A percentile compares a stretch with the other conserved stretches of the same genome.
phyloP scores from a whole-genome alignment of 2,329 filamentous ascomycete species.

The Trichoderma hamatum region DNA sequence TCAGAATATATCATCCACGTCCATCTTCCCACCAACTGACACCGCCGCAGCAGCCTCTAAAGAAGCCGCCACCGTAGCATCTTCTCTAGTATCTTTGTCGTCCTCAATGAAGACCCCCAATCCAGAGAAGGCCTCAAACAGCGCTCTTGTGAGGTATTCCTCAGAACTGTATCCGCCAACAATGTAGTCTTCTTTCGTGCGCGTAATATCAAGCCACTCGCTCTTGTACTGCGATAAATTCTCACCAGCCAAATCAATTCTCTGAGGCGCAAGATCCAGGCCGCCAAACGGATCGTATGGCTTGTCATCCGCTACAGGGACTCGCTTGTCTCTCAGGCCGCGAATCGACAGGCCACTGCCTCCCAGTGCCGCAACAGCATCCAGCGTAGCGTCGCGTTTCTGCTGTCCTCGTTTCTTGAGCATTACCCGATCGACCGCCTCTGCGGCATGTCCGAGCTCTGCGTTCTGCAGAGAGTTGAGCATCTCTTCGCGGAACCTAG shows the following conservation, averaged over 20 bases:
- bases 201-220: slow-evolving; percentile 69
- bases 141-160: slow-evolving; percentile 78
- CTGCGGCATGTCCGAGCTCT: slow-evolving; percentile 61
- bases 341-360: slow-evolving; percentile 65
- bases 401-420: slow-evolving; percentile 73
- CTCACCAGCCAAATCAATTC: slow-evolving; percentile 61
- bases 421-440: slow-evolving; percentile 62
- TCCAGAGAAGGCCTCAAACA: slow-evolving; percentile 89
- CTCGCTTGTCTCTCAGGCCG: slow-evolving; percentile 70
- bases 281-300: slow-evolving; percentile 91
- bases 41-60: slow-evolving; percentile 43
- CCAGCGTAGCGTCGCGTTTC: slow-evolving; percentile 41
- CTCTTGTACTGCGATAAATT: slow-evolving; percentile 70
- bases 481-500: slow-evolving; percentile 67
- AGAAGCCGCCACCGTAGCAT: slow-evolving; percentile 41
- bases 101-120: slow-evolving; percentile 85
- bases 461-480: slow-evolving; percentile 69
- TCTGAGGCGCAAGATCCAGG: slow-evolving; percentile 65
- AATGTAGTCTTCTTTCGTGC: slow-evolving; percentile 65
- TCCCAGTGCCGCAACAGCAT: slow-evolving; percentile 36
- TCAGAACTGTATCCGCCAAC: slow-evolving; percentile 82
- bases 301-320: slow-evolving; percentile 57
- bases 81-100: slow-evolving; percentile 57
- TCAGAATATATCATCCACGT: slow-evolving; percentile 53
- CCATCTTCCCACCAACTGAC: slow-evolving; percentile 46